Evolutionary conservation across 306 rosid genomes (phyloP), one percentile per base, ranked within the genome.

Genomic region (Corylus americana): DNA sequence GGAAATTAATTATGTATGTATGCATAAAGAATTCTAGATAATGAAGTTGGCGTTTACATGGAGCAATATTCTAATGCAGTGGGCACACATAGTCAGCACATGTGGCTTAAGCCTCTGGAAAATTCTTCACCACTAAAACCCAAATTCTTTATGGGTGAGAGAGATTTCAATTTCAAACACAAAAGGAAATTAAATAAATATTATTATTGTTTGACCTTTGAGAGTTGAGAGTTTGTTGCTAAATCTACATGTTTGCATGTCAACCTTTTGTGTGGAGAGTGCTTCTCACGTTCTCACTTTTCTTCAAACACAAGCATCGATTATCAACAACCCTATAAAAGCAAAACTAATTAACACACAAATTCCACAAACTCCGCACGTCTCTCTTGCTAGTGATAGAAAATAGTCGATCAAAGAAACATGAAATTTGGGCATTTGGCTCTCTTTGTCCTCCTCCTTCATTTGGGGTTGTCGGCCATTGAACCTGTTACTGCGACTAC

Each of bases 161-260:
- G 66, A 69, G 70, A 51, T 49, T 71, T 61, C 17, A 61, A 4
- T 49, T 71, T 61, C 17, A 61, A 4, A 27, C 17, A 25, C 8
- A 27, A 9, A 61, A 31, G 35, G n/a, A 27, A 27, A 8, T 3
- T 17, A 58, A 58, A 66, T 57, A 10, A 10, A 31, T 4, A 39
- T 39, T 74, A 17, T 62, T 50, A 9, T 7, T 18, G 64, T 58
- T 66, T 55, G 9, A 5, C 50, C 25, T 0, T 39, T 39, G 44
- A 39, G 44, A 39, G 6, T 20, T 59, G 50, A 59, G 62, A 77
- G 45, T 55, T 31, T 37, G 42, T 67, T 67, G n/a, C 31, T 55
- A 76, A 75, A 72, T 57, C 77, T 73, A 86, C 95, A 27, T 77
- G 86, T 79, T 85, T 80, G 82, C 83, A 77, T 81, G 88, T 85